phyloP scores from a whole-genome alignment of 2,329 filamentous ascomycete species.

The Venturia oleaginea region DNA sequence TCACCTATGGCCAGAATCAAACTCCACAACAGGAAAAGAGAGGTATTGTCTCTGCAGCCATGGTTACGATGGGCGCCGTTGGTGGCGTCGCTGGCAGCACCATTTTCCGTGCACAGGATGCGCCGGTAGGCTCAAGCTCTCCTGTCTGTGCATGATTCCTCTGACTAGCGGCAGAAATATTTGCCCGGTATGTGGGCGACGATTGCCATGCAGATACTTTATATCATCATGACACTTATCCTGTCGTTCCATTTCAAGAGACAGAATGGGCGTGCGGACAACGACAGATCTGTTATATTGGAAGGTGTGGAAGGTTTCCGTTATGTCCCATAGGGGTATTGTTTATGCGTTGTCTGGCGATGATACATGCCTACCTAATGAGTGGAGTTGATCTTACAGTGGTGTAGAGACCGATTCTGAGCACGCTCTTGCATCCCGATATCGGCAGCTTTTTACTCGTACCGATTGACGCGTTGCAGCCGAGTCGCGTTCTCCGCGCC shows the following conservation, averaged over 20 bases:
- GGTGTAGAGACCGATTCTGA: too few relatives aligned
- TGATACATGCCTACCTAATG: too few relatives aligned
- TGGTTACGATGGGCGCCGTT: slow-evolving; percentile 23
- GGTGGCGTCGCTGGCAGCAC: slow-evolving; percentile 22
- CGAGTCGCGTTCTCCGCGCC: too few relatives aligned
- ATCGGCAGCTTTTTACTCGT: too few relatives aligned
- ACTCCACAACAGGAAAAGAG: slow-evolving; percentile 24
- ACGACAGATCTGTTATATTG: background rate
- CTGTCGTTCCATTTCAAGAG: background rate
- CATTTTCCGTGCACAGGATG: slow-evolving; percentile 19
- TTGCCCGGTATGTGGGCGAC: slow-evolving; percentile 6
- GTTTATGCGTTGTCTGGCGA: too few relatives aligned
- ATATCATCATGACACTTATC: background rate
- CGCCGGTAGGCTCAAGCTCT: slow-evolving; percentile 13
- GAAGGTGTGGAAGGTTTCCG: slow-evolving; percentile 1
- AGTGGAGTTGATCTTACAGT: too few relatives aligned
- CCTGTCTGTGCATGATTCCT: background rate
- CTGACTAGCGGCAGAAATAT: background rate
- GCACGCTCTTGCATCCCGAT: too few relatives aligned
- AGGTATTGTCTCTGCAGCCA: slow-evolving; percentile 16
- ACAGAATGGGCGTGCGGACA: slow-evolving; percentile 3
- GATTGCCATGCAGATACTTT: slow-evolving; percentile 1
- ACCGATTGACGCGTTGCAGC: too few relatives aligned
- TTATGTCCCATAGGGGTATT: background rate
- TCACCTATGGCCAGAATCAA: slow-evolving; percentile 28